Percentiles rank a stretch among this genome's conserved stretches.
phyloP scores from a whole-genome alignment of 1,284 basidiomycete species.

The Marasmius fiardii region DNA sequence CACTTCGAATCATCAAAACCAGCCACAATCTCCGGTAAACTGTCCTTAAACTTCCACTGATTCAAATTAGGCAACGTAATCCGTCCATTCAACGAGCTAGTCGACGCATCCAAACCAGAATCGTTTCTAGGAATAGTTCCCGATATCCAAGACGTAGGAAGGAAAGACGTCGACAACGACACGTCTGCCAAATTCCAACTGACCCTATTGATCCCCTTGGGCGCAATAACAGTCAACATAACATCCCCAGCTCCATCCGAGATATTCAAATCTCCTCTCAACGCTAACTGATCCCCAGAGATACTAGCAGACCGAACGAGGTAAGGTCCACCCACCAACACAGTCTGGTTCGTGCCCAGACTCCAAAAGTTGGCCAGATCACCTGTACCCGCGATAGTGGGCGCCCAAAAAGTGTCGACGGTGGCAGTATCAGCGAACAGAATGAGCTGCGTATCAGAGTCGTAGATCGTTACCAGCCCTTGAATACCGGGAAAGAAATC shows the following conservation, averaged over 20 bases:
- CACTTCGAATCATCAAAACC: constrained; percentile 4
- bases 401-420: constrained; percentile 52
- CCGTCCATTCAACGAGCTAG: background rate
- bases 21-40: background rate
- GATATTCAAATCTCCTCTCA: constrained; percentile 46
- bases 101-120: constrained; percentile 3
- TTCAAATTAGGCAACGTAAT: background rate
- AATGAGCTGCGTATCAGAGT: constrained; percentile 62
- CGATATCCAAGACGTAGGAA: constrained; percentile 22
- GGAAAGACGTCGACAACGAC: constrained; percentile 22
- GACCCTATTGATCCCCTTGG: constrained; percentile 44
- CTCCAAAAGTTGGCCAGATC: constrained; percentile 43
- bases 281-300: constrained; percentile 32
- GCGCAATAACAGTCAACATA: constrained; percentile 49
- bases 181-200: constrained; percentile 69
- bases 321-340: constrained; percentile 56
- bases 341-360: constrained; percentile 46
- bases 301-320: constrained; percentile 49
- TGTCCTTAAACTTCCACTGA: constrained; percentile 6
- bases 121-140: constrained; percentile 16
- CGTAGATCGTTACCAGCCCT: constrained; percentile 60
- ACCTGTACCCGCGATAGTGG: constrained; percentile 22
- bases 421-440: constrained; percentile 63
- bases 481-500: constrained; percentile 51
- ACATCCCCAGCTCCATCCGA: constrained; percentile 22